These are phyloP conservation scores for Coemansia sp. DNA, from an alignment of 192 early-diverging fungal genomes.

Conservation along the genomic window DNA sequence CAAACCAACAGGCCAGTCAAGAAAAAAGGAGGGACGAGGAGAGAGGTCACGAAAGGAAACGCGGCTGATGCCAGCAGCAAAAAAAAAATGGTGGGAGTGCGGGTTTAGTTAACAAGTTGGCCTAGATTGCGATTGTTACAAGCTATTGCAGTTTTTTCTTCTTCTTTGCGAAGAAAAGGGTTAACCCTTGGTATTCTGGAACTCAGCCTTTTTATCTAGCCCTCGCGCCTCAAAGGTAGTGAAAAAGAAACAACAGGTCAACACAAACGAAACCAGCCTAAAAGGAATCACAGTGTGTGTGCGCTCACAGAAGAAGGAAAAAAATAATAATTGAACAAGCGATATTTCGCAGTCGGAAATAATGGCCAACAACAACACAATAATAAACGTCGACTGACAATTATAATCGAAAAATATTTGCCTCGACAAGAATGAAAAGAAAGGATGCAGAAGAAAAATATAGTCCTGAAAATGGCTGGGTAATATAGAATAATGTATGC, in stretches of 20 bases:
- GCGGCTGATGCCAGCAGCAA: not conserved
- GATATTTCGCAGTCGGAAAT: not conserved
- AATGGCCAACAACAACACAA: not conserved
- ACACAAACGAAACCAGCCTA: conserved; percentile 3
- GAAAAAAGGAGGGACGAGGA: not conserved
- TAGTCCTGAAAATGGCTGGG: not conserved
- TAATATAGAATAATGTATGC: not conserved
- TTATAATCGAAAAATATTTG: not conserved
- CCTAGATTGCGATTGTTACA: conserved; percentile 11
- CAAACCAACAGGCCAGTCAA: not conserved
- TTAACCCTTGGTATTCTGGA: conserved; percentile 14
- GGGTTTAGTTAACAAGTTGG: not conserved
- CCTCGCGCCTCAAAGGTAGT: conserved; percentile 1
- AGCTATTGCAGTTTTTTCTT: conserved; percentile 1
- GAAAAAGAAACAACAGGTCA: conserved; percentile 7
- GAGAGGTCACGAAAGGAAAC: not conserved
- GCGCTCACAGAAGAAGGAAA: not conserved
- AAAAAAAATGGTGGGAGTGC: not conserved
- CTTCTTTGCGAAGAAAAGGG: not conserved
- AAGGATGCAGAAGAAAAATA: conserved; percentile 1
- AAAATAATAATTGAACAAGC: conserved; percentile 2
- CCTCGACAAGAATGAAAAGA: not conserved
- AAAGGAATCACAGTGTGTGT: not conserved
- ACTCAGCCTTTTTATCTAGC: not conserved
- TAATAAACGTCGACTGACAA: not conserved